Percentiles rank a stretch among this genome's conserved stretches.
Conservation (phyloP, 2,329 filamentous ascomycete genomes). For the Cytospora paraplurivora region DNA sequence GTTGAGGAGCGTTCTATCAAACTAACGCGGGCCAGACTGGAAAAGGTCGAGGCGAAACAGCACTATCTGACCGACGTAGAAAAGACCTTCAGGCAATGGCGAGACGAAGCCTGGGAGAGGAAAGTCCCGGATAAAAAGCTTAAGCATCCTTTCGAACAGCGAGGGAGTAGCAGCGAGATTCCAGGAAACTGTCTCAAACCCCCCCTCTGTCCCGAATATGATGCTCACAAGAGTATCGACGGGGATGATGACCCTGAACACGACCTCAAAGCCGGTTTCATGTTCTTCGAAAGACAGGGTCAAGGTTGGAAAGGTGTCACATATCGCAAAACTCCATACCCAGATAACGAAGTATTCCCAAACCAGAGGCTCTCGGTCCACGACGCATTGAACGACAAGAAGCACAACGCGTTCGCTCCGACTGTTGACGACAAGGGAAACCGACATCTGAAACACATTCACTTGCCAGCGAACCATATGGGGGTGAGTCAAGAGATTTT, state of each 20-base stretch:
- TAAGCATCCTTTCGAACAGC: too few species aligned
- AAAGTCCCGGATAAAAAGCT: background rate
- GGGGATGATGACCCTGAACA: background rate
- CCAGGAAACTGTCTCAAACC: background rate
- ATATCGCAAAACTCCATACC: background rate
- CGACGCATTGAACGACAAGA: background rate
- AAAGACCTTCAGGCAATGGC: background rate
- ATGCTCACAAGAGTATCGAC: accelerated
- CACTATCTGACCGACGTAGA: background rate
- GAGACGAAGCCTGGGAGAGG: background rate
- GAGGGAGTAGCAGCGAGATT: too few species aligned
- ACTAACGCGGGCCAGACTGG: background rate
- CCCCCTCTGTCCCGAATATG: background rate
- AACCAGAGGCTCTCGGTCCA: conserved; percentile 2
- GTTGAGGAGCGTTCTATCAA: conserved; percentile 7
- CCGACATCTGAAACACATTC: conserved; percentile 2
- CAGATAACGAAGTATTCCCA: background rate
- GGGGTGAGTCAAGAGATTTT: background rate
- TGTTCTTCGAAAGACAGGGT: background rate
- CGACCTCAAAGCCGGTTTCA: conserved; percentile 6
- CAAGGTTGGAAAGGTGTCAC: conserved; percentile 1
- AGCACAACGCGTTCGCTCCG: background rate
- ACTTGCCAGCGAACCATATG: conserved; percentile 20
- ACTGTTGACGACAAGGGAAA: background rate
- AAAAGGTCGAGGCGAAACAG: background rate